These are phyloP conservation scores for Pyrenochaeta sp. DNA, from an alignment of 2,329 filamentous ascomycete species.

Conservation along the genomic window DNA sequence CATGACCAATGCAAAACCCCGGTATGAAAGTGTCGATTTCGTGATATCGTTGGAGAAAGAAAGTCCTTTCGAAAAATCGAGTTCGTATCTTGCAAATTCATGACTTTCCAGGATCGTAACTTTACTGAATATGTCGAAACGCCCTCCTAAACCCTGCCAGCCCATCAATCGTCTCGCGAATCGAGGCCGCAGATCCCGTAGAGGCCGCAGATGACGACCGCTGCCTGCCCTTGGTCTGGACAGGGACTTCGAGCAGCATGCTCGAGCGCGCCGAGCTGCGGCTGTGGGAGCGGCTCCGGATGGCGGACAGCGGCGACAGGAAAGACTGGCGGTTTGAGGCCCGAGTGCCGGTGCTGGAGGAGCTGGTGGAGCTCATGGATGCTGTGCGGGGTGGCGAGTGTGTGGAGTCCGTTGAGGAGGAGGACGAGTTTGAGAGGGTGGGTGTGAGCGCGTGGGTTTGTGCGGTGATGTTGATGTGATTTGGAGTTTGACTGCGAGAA, in stretches of 20 bases:
- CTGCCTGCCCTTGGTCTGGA: neutral
- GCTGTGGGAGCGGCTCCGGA: conserved; percentile 12
- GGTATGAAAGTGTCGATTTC: too few relatives aligned
- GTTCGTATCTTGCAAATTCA: too few relatives aligned
- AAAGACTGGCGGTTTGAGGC: neutral
- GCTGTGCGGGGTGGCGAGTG: conserved; percentile 10
- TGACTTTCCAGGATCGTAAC: too few relatives aligned
- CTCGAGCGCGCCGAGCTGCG: conserved; percentile 9
- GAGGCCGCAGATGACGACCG: conserved; percentile 12
- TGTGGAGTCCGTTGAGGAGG: conserved; percentile 13
- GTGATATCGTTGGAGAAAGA: too few relatives aligned
- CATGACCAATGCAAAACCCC: too few relatives aligned
- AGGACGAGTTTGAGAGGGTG: conserved; percentile 15
- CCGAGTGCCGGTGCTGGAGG: too few relatives aligned
- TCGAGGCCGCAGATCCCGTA: neutral
- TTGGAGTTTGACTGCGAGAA: conserved; percentile 11
- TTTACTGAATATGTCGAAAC: conserved; percentile 13
- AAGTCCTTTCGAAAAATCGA: too few relatives aligned
- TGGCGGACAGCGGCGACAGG: conserved; percentile 1
- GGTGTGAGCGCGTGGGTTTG: conserved; percentile 10
- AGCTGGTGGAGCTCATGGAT: conserved; percentile 1
- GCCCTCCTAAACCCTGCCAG: conserved; percentile 15
- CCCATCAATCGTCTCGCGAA: conserved; percentile 12
- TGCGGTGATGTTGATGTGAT: conserved; percentile 1
- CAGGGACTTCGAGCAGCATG: conserved; percentile 9